These are phyloP conservation scores for Trebouxiophyceae sp. DNA, from an alignment of 163 green algal species.

Conservation along the genomic window DNA sequence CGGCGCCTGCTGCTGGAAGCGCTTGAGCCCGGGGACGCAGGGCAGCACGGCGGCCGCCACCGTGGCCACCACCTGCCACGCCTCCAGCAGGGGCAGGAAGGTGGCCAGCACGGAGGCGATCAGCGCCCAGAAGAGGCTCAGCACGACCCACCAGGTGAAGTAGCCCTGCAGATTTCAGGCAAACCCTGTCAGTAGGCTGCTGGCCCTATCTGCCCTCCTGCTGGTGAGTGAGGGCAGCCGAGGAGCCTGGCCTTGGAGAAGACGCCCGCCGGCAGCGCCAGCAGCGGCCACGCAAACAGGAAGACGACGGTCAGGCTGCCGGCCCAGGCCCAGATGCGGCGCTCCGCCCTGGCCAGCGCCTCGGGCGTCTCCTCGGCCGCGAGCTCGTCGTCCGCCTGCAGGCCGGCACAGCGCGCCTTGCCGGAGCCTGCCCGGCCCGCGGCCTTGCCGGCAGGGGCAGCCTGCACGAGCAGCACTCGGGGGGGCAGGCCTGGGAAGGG, in stretches of 20 bases:
- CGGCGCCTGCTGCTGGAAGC: too few species aligned
- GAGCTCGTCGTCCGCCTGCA: constrained; percentile 3
- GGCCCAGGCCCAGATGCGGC: constrained; percentile 45
- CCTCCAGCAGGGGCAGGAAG: too few species aligned
- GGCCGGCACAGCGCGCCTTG: too few species aligned
- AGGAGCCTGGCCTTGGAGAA: constrained; percentile 50
- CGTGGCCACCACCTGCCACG: too few species aligned
- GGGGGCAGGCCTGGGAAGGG: background rate
- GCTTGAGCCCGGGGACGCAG: too few species aligned
- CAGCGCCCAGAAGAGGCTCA: too few species aligned
- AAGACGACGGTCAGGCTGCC: constrained; percentile 60
- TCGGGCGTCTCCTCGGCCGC: constrained; percentile 8
- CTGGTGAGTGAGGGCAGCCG: constrained; percentile 24
- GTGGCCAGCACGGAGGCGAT: too few species aligned
- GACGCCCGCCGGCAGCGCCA: constrained; percentile 70
- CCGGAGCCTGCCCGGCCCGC: too few species aligned
- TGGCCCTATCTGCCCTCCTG: too few species aligned
- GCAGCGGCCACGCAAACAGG: constrained; percentile 74
- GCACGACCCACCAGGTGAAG: too few species aligned
- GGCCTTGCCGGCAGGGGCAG: background rate
- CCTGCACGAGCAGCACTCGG: background rate
- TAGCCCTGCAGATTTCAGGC: too few species aligned
- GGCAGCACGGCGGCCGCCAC: background rate
- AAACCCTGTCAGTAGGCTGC: too few species aligned
- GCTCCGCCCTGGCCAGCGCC: constrained; percentile 32